Base-by-base conservation (phyloP, 78 protist species). In the Blattamonas nauphoetae region DNA sequence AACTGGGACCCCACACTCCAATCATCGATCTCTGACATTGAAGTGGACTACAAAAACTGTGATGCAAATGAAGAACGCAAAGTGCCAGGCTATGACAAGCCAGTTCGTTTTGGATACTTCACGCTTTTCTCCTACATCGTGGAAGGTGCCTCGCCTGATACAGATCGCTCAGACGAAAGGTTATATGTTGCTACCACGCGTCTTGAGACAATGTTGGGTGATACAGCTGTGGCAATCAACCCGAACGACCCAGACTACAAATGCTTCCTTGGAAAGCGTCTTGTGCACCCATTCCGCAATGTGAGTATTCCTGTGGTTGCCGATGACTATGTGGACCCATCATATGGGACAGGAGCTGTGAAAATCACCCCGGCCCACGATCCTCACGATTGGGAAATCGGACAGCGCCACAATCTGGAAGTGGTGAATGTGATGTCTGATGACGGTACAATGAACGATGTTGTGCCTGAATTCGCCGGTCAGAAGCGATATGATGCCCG, bases 131-230 rank as follows among this genome's bases (percentile, higher is more conserved):
- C 21, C 33, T 79, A 79, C 41, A 5, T 21, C 41, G 21, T 79
- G 29, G 83, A 79, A 21, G 83, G 83, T 5, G 83, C 43, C 33
- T 42, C 85, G 2, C 38, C n/a, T 82, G 82, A 45, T 41, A 43
- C 45, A 85, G 63, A 85, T 33, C 33, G 77, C 90, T 1, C 43
- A 44, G 45, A 55, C 11, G 88, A 94, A 42, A 89, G 93, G 45
- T 33, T 98, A 11, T 89, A 89, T 36, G 95, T 97, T 44, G 97
- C 99, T 35, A 98, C 99, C 44, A 98, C 99, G 0, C 99, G 99
- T 64, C 92, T 94, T 1, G 99, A 98, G 91, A 98, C 99, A 2
- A 97, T 98, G 96, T 91, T 97, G 42, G 99, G 97, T 0, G 99
- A 98, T 79, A 89, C 96, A 6, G 99, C 99, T 41, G 95, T 98